These are phyloP conservation scores for Pestalotiopsis sp. DNA, from an alignment of 2,329 filamentous ascomycete species.

Conservation along the genomic window DNA sequence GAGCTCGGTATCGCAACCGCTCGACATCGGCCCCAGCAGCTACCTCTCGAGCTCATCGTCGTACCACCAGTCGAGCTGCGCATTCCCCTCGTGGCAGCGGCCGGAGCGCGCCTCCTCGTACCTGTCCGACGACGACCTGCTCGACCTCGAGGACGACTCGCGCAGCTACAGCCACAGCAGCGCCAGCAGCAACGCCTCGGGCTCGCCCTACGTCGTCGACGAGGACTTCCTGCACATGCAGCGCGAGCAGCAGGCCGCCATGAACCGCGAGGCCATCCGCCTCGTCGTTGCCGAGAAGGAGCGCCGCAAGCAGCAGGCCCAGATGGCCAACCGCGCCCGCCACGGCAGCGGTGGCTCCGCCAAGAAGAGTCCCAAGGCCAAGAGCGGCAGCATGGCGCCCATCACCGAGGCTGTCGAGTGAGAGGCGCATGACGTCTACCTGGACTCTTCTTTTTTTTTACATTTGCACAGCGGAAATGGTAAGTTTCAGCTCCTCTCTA, in stretches of 20 bases:
- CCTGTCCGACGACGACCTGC: constrained; percentile 67
- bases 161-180: constrained; percentile 43
- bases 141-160: constrained; percentile 51
- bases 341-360: constrained; percentile 32
- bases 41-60: constrained; percentile 28
- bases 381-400: constrained; percentile 53
- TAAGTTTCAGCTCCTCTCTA: constrained; percentile 20
- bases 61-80: constrained; percentile 37
- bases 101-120: constrained; percentile 54
- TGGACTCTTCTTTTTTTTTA: constrained; percentile 8
- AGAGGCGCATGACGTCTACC: constrained; percentile 21
- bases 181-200: constrained; percentile 44
- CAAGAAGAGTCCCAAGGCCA: constrained; percentile 54
- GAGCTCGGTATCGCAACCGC: constrained; percentile 33
- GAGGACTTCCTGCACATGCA: constrained; percentile 53
- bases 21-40: constrained; percentile 34
- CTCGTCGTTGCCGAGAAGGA: constrained; percentile 58
- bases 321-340: constrained; percentile 39
- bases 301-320: constrained; percentile 44
- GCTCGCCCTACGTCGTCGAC: constrained; percentile 45
- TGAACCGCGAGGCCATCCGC: constrained; percentile 56
- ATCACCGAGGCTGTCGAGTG: constrained; percentile 54
- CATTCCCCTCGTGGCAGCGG: constrained; percentile 46
- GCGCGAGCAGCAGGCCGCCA: constrained; percentile 47
- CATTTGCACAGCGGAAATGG: constrained; percentile 22